A percentile compares a stretch with the other conserved stretches of the same genome.
Evolutionary conservation across 805 yeast species (phyloP).

Genomic region (Huiozyma naganishii): DNA sequence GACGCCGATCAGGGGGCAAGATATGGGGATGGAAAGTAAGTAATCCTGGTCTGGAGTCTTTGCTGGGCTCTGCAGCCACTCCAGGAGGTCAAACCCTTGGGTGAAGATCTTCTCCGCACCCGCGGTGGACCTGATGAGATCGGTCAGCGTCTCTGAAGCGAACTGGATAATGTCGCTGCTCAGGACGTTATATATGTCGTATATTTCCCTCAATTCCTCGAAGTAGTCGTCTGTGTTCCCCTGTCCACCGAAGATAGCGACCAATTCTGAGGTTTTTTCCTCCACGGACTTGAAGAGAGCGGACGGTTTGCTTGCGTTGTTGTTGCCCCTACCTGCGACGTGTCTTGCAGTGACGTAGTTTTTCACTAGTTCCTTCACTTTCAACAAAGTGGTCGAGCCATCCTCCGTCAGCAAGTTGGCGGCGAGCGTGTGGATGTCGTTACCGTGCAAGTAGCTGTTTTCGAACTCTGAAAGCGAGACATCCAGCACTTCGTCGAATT

Average conservation of each 20-base stretch:
- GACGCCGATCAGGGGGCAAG: conserved; percentile 95
- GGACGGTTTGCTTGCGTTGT: conserved; percentile 35
- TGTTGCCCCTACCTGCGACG: conserved; percentile 34
- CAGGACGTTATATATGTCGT: conserved; percentile 65
- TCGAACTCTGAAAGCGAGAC: conserved; percentile 77
- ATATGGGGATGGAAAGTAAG: conserved; percentile 80
- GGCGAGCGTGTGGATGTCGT: conserved; percentile 84
- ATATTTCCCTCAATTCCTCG: conserved; percentile 84
- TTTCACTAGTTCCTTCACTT: conserved; percentile 65
- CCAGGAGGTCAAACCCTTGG: conserved; percentile 80
- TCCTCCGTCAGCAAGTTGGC: conserved; percentile 48
- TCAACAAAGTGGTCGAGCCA: conserved; percentile 39
- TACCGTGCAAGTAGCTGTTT: conserved; percentile 58
- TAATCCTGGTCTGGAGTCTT: conserved; percentile 85
- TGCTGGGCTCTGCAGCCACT: conserved; percentile 80
- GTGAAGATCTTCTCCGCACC: conserved; percentile 83
- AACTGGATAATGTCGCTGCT: conserved; percentile 59
- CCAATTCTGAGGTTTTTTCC: conserved; percentile 47
- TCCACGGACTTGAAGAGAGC: conserved; percentile 58
- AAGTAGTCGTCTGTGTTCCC: conserved; percentile 97
- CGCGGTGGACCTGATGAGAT: conserved; percentile 57
- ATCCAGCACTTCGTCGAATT: conserved; percentile 58
- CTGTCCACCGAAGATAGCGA: conserved; percentile 96
- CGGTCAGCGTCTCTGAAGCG: conserved; percentile 57
- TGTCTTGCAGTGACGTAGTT: conserved; percentile 61